Evolutionary conservation across 371 early-diverging fungal species (phyloP).

Genomic region (Entomophthora muscae): DNA sequence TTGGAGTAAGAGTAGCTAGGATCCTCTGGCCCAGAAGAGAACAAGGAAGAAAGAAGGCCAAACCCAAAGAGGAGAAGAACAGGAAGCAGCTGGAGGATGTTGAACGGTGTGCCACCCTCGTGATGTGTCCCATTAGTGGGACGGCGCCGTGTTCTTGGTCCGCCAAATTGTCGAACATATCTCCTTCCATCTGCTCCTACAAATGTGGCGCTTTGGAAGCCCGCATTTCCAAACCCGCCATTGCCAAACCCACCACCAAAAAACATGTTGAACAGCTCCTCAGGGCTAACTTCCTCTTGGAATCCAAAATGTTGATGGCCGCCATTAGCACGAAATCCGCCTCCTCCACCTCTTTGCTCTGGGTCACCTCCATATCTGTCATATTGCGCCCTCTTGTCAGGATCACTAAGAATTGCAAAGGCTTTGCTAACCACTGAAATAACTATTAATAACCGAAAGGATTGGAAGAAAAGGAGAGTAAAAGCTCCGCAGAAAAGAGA

Average conservation of each 20-base stretch:
- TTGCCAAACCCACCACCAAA: slow-evolving; percentile 45
- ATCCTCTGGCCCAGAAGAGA: slow-evolving; percentile 13
- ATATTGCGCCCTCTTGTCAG: slow-evolving; percentile 65
- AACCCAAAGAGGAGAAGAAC: slow-evolving; percentile 28
- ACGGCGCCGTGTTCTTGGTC: slow-evolving; percentile 9
- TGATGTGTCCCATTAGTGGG: slow-evolving; percentile 13
- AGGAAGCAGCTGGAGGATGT: slow-evolving; percentile 29
- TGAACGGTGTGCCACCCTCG: slow-evolving; percentile 9
- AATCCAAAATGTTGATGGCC: slow-evolving; percentile 12
- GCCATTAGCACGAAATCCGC: slow-evolving; percentile 18
- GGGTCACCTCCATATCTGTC: slow-evolving; percentile 70
- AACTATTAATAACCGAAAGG: neutral
- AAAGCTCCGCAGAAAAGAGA: too few relatives aligned
- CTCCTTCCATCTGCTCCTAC: slow-evolving; percentile 14
- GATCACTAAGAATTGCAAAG: slow-evolving; percentile 70
- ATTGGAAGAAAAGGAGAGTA: too few relatives aligned
- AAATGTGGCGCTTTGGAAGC: slow-evolving; percentile 18
- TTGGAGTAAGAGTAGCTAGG: neutral
- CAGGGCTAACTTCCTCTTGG: slow-evolving; percentile 74
- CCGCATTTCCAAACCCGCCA: slow-evolving; percentile 10
- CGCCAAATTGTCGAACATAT: slow-evolving; percentile 8
- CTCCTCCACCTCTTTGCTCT: slow-evolving; percentile 18
- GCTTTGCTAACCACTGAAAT: slow-evolving; percentile 85
- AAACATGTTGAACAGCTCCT: slow-evolving; percentile 92
- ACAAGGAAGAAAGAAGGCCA: slow-evolving; percentile 24